phyloP scores from a whole-genome alignment of 768 basidiomycete species.

The Epithele typhae region DNA sequence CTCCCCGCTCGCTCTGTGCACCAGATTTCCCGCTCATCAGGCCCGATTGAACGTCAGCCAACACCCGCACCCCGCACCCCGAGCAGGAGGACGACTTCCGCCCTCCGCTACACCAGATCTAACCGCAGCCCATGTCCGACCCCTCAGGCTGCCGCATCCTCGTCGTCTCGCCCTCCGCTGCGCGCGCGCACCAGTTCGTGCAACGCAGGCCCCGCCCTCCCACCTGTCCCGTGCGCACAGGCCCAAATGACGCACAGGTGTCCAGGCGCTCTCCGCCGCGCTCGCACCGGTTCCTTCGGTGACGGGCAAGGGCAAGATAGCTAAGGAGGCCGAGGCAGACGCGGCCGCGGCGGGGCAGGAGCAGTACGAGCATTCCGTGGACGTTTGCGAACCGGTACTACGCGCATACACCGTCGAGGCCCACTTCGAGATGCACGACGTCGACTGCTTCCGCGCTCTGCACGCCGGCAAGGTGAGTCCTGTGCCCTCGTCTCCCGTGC shows the following conservation, averaged over 20 bases:
- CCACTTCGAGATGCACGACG: conserved; percentile 53
- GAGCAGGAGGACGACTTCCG: too few relatives aligned
- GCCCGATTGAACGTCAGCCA: too few relatives aligned
- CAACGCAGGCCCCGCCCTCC: conserved; percentile 24
- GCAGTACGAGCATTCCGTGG: conserved; percentile 49
- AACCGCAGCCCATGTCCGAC: too few relatives aligned
- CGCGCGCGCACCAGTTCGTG: conserved; percentile 20
- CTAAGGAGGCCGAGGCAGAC: neutral
- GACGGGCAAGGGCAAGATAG: too few relatives aligned
- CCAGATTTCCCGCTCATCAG: too few relatives aligned
- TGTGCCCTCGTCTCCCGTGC: too few relatives aligned
- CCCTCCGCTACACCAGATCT: too few relatives aligned
- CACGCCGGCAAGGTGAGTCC: conserved; percentile 54
- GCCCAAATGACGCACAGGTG: conserved; percentile 19
- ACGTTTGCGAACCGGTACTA: conserved; percentile 81
- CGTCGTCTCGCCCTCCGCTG: conserved; percentile 21
- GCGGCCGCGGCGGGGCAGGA: neutral
- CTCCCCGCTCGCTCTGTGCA: too few relatives aligned
- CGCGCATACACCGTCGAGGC: conserved; percentile 70
- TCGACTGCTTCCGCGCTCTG: conserved; percentile 39
- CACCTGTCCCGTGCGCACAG: conserved; percentile 5
- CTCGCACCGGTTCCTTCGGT: neutral
- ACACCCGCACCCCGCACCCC: too few relatives aligned
- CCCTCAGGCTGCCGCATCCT: conserved; percentile 19
- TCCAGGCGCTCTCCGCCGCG: conserved; percentile 19